Conservation (phyloP, 768 basidiomycete genomes). For the Kwoniella sp. region DNA sequence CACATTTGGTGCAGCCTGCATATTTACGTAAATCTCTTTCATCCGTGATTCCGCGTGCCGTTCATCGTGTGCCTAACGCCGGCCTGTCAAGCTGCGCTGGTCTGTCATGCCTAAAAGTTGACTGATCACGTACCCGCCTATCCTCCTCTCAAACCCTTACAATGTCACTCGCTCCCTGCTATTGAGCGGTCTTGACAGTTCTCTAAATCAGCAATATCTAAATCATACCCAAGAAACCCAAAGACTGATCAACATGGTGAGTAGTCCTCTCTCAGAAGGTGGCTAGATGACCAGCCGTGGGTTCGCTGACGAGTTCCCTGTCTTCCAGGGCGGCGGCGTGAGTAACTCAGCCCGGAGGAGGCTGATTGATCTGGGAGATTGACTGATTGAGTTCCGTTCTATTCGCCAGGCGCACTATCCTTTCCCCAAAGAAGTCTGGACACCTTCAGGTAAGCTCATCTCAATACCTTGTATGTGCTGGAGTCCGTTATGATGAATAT, state of each 20-base stretch:
- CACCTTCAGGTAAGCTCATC: constrained; percentile 72
- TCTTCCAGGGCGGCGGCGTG: constrained; percentile 32
- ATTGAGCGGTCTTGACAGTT: not conserved
- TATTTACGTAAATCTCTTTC: not conserved
- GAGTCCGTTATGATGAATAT: not conserved
- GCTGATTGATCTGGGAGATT: not conserved
- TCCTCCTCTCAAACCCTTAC: not conserved
- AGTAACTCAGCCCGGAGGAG: constrained; percentile 1
- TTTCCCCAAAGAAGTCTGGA: constrained; percentile 93
- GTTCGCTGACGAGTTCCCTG: not conserved
- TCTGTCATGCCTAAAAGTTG: not conserved
- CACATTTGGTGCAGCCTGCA: constrained; percentile 1
- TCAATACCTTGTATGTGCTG: not conserved
- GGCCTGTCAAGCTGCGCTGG: not conserved
- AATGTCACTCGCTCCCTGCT: not conserved
- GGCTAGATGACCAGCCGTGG: not conserved
- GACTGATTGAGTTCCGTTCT: not conserved
- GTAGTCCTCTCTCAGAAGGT: not conserved
- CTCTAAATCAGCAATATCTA: not conserved
- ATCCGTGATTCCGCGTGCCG: constrained; percentile 5
- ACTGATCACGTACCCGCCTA: too few relatives aligned
- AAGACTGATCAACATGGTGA: constrained; percentile 27
- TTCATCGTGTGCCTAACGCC: not conserved
- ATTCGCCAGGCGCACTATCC: constrained; percentile 67
- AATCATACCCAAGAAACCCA: not conserved